Conservation (phyloP, 768 basidiomycete species). For the Tricholoma sp. region DNA sequence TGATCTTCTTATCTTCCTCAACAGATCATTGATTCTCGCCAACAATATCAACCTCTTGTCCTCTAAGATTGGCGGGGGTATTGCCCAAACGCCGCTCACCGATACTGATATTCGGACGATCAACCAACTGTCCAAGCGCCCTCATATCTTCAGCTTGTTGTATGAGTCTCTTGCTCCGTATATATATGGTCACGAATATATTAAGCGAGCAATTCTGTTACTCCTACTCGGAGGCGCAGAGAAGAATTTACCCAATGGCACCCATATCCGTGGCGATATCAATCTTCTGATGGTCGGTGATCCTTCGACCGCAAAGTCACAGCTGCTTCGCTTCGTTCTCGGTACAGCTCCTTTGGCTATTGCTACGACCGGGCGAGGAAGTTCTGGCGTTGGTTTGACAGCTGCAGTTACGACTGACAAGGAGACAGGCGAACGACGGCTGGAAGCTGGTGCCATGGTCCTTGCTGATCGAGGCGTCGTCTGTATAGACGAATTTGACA, state of each 20-base stretch:
- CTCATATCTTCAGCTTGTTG: slow-evolving; percentile 81
- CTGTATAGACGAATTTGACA: slow-evolving; percentile 99
- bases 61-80: slow-evolving; percentile 91
- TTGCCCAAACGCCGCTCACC: slow-evolving; percentile 88
- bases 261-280: slow-evolving; percentile 98
- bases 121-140: slow-evolving; percentile 87
- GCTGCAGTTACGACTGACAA: slow-evolving; percentile 98
- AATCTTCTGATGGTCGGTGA: slow-evolving; percentile 99
- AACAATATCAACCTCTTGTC: slow-evolving; percentile 94
- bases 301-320: slow-evolving; percentile 97
- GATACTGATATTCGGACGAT: slow-evolving; percentile 94
- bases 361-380: slow-evolving; percentile 95
- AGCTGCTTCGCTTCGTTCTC: slow-evolving; percentile 92
- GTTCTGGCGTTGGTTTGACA: slow-evolving; percentile 98
- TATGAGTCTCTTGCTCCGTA: slow-evolving; percentile 96
- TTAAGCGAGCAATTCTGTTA: slow-evolving; percentile 90
- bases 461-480: slow-evolving; percentile 98
- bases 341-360: slow-evolving; percentile 96
- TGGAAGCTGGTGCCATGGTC: slow-evolving; percentile 99
- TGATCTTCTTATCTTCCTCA: slow-evolving; percentile 9
- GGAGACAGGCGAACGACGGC: slow-evolving; percentile 93
- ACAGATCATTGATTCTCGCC: slow-evolving; percentile 86
- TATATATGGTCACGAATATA: slow-evolving; percentile 93
- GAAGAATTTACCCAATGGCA: slow-evolving; percentile 96
- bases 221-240: slow-evolving; percentile 94